Conservation (phyloP, 2,329 filamentous ascomycete species). For the Epichloe scottii region DNA sequence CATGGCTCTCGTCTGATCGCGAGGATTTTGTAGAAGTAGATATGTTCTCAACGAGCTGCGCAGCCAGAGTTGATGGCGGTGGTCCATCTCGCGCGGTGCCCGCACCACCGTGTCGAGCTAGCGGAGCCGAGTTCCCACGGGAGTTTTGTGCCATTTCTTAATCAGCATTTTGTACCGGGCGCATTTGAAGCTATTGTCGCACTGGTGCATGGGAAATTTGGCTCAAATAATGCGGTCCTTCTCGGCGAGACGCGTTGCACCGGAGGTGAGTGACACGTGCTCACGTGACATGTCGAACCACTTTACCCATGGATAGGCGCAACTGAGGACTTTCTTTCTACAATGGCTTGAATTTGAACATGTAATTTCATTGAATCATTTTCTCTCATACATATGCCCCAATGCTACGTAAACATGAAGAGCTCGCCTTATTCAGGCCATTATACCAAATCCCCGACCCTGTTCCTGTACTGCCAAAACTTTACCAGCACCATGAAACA, state of each 20-base stretch:
- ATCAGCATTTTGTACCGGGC: constrained; percentile 12
- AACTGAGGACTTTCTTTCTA: too few species aligned
- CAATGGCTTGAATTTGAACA: too few species aligned
- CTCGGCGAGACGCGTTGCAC: background rate
- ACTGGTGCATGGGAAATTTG: background rate
- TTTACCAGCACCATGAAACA: background rate
- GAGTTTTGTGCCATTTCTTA: constrained; percentile 17
- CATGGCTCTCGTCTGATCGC: constrained; percentile 54
- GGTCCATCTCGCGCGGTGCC: constrained; percentile 16
- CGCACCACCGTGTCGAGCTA: constrained; percentile 8
- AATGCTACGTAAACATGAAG: constrained; percentile 6
- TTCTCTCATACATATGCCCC: constrained; percentile 7
- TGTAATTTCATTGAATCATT: constrained; percentile 6
- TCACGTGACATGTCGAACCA: constrained; percentile 5
- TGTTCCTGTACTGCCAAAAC: background rate
- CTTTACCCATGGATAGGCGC: background rate
- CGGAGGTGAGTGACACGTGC: background rate
- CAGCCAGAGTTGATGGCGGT: constrained; percentile 73
- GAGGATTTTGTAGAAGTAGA: constrained; percentile 50
- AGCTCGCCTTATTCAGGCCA: constrained; percentile 5
- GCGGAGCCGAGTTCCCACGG: constrained; percentile 10
- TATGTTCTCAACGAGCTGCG: constrained; percentile 74
- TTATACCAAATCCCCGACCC: background rate
- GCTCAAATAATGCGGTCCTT: background rate
- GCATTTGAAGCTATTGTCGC: background rate